A percentile compares a stretch with the other conserved stretches of the same genome.
phyloP scores from a whole-genome alignment of 2,329 filamentous ascomycete genomes.

The Sphaerostilbella broomeana region DNA sequence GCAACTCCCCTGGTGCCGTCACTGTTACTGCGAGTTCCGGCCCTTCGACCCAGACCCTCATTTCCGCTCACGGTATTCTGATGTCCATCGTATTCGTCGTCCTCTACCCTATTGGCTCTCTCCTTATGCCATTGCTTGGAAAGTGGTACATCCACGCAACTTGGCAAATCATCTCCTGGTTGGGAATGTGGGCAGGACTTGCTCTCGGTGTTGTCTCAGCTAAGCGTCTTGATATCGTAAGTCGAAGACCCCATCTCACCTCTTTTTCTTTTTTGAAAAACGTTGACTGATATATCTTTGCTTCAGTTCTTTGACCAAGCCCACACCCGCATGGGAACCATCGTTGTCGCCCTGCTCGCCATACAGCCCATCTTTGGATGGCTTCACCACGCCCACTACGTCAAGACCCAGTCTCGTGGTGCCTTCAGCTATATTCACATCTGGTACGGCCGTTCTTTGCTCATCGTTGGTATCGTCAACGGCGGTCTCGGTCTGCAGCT shows the following conservation, averaged over 20 bases:
- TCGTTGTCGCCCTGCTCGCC: conserved; percentile 46
- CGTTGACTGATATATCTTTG: conserved; percentile 15
- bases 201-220: conserved; percentile 48
- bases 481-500: conserved; percentile 55
- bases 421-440: conserved; percentile 51
- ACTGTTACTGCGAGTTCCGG: conserved; percentile 13
- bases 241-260: conserved; percentile 19
- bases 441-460: conserved; percentile 54
- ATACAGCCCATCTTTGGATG: conserved; percentile 54
- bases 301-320: conserved; percentile 43
- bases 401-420: conserved; percentile 41
- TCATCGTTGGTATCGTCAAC: conserved; percentile 55
- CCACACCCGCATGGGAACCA: conserved; percentile 52
- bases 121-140: conserved; percentile 53
- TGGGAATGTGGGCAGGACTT: conserved; percentile 55
- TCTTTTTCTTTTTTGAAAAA: neutral
- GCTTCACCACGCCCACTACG: conserved; percentile 50
- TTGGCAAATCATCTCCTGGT: conserved; percentile 48
- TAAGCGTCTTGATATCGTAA: conserved; percentile 35
- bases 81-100: conserved; percentile 54
- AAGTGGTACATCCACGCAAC: conserved; percentile 52
- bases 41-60: conserved; percentile 21
- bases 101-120: conserved; percentile 53
- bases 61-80: conserved; percentile 49
- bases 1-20: conserved; percentile 6